A percentile compares a stretch with the other conserved stretches of the same genome.
Evolutionary conservation across 495 filamentous ascomycete genomes (phyloP).

Genomic region (Hypoxylon subgilvum): DNA sequence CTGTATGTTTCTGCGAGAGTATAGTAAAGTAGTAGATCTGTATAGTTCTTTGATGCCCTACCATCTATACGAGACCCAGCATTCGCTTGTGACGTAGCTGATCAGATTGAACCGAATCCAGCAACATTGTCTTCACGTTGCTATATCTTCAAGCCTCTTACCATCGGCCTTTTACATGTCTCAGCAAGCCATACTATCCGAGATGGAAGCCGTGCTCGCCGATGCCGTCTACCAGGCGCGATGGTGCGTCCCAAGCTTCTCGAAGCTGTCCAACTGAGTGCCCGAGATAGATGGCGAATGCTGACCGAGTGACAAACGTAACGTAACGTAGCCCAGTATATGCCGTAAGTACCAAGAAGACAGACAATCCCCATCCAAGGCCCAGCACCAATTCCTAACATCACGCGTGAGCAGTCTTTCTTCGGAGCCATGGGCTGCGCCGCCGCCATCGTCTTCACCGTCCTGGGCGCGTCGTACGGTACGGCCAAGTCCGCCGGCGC

Average conservation of each 20-base stretch:
- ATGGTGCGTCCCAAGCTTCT: slow-evolving; percentile 21
- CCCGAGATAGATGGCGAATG: slow-evolving; percentile 3
- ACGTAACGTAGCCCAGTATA: slow-evolving; percentile 48
- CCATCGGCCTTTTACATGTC: slow-evolving; percentile 8
- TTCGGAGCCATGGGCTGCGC: slow-evolving; percentile 58
- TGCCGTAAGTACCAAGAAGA: slow-evolving; percentile 44
- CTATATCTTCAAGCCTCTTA: not conserved
- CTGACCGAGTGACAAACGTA: slow-evolving; percentile 25
- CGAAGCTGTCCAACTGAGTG: not conserved
- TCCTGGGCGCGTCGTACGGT: slow-evolving; percentile 87
- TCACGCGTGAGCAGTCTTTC: slow-evolving; percentile 45
- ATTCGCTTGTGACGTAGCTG: not conserved
- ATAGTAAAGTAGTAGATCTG: no score
- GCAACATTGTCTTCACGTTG: not conserved
- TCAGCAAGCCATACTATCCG: slow-evolving; percentile 25
- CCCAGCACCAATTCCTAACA: not conserved
- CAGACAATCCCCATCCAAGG: no score
- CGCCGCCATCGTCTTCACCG: slow-evolving; percentile 71
- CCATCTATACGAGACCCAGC: no score
- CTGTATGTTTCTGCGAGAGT: no score
- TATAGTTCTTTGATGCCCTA: no score
- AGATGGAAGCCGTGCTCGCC: slow-evolving; percentile 17
- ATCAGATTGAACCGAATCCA: not conserved
- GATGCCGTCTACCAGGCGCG: slow-evolving; percentile 26
- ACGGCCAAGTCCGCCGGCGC: slow-evolving; percentile 84